Evolutionary conservation across 192 early-diverging fungal species (phyloP).

Genomic region (Podila verticillata): DNA sequence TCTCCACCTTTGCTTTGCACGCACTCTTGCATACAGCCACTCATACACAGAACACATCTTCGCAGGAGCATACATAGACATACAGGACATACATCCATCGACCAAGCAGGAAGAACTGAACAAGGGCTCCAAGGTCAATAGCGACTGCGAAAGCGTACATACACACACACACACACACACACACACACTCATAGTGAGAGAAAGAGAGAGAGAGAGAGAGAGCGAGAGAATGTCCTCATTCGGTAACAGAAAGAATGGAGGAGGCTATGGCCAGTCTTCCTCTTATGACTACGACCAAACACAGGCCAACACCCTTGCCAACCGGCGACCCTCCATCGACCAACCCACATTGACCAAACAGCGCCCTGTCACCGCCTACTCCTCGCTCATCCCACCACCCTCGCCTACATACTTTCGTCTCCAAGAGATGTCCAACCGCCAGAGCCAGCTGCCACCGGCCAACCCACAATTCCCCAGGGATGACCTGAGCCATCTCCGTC

Average conservation of each 20-base stretch:
- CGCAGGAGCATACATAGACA: too few relatives aligned
- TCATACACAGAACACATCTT: neutral
- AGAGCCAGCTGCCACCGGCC: neutral
- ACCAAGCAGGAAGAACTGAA: too few relatives aligned
- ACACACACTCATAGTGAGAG: neutral
- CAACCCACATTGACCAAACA: conserved; percentile 22
- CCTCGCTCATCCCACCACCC: conserved; percentile 36
- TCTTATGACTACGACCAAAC: conserved; percentile 21
- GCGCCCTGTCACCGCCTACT: conserved; percentile 40
- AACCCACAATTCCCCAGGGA: neutral
- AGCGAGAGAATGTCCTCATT: conserved; percentile 3
- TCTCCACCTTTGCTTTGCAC: too few relatives aligned
- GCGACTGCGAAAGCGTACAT: too few relatives aligned
- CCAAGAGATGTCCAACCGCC: conserved; percentile 32
- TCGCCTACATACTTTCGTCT: conserved; percentile 46
- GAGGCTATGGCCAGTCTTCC: conserved; percentile 14
- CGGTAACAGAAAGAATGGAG: conserved; percentile 11
- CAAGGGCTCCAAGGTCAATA: too few relatives aligned
- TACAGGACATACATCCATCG: too few relatives aligned
- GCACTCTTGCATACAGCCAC: too few relatives aligned
- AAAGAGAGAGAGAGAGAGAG: neutral
- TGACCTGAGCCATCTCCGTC: conserved; percentile 39
- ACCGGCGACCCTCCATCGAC: conserved; percentile 32
- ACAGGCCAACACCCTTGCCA: conserved; percentile 47
- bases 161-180: too few relatives aligned